A percentile compares a stretch with the other conserved stretches of the same genome.
These are phyloP conservation scores for Lenwebbia sp. DNA, from an alignment of 345 rosid species.

Conservation along the genomic window DNA sequence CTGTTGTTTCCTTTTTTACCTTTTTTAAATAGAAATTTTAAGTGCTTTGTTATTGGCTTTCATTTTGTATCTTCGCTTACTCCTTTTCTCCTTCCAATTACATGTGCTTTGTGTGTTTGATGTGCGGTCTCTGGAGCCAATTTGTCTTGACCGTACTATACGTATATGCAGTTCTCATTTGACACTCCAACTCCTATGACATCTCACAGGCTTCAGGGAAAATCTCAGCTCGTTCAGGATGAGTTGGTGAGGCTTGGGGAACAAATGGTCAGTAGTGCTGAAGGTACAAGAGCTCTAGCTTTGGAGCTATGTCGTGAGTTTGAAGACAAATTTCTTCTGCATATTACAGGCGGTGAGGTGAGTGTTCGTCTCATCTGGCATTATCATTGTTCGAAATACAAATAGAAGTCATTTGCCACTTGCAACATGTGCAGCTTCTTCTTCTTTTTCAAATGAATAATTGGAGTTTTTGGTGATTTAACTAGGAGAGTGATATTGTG, in stretches of 20 bases:
- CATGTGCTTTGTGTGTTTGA: background rate
- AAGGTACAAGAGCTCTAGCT: conserved; percentile 95
- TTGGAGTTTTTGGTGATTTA: background rate
- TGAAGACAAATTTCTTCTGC: conserved; percentile 95
- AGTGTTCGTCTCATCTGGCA: conserved; percentile 18
- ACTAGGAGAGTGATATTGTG: background rate
- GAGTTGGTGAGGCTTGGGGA: conserved; percentile 87
- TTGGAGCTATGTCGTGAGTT: conserved; percentile 99
- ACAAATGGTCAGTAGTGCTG: conserved; percentile 70
- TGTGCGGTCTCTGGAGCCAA: background rate
- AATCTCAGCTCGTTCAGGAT: conserved; percentile 78
- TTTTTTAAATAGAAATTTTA: background rate
- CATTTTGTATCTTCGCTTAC: background rate
- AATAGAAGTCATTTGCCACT: background rate
- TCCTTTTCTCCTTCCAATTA: background rate
- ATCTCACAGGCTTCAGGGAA: conserved; percentile 76
- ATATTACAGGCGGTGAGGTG: conserved; percentile 88
- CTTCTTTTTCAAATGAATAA: background rate
- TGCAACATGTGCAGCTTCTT: background rate
- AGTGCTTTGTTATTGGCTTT: background rate
- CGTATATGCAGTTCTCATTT: background rate
- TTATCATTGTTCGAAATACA: background rate
- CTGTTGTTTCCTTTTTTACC: background rate
- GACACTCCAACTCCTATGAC: background rate
- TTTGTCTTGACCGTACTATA: background rate